Percentiles rank a stretch among this genome's conserved stretches.
phyloP scores from a whole-genome alignment of 805 yeast species.

The Middelhovenomyces tepae region DNA sequence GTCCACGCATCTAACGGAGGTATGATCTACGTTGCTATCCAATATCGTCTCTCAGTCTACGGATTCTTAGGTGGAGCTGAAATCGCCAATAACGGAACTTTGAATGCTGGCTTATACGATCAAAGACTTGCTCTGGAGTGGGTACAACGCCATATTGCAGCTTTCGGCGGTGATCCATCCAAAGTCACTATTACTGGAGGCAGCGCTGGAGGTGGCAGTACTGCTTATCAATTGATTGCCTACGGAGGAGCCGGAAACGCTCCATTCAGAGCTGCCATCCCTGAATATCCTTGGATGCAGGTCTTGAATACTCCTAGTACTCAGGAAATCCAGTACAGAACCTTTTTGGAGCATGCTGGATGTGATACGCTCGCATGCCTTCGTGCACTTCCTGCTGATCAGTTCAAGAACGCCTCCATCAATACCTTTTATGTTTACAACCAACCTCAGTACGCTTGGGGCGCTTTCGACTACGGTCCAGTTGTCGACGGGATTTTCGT shows the following conservation, averaged over 20 bases:
- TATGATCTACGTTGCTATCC: slow-evolving; percentile 19
- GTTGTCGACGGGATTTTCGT: too few species aligned
- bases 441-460: slow-evolving; percentile 10
- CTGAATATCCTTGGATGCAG: too few species aligned
- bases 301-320: too few species aligned
- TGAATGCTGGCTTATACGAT: slow-evolving; percentile 31
- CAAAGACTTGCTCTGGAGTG: slow-evolving; percentile 31
- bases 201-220: slow-evolving; percentile 33
- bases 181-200: slow-evolving; percentile 32
- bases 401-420: slow-evolving; percentile 6
- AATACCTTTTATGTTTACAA: slow-evolving; percentile 8
- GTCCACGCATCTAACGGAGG: slow-evolving; percentile 21
- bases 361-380: slow-evolving; percentile 10
- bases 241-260: too few species aligned
- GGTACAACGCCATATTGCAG: slow-evolving; percentile 28
- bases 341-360: too few species aligned
- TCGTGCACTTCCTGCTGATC: slow-evolving; percentile 6
- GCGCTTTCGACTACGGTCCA: too few species aligned
- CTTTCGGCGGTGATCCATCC: slow-evolving; percentile 32
- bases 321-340: too few species aligned
- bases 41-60: slow-evolving; percentile 29
- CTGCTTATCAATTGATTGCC: too few species aligned
- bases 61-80: slow-evolving; percentile 31
- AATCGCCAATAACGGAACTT: slow-evolving; percentile 20
- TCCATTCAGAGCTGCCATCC: too few species aligned